A percentile compares a stretch with the other conserved stretches of the same genome.
phyloP scores from a whole-genome alignment of 2,329 filamentous ascomycete genomes.

The Trichoderma sp. region DNA sequence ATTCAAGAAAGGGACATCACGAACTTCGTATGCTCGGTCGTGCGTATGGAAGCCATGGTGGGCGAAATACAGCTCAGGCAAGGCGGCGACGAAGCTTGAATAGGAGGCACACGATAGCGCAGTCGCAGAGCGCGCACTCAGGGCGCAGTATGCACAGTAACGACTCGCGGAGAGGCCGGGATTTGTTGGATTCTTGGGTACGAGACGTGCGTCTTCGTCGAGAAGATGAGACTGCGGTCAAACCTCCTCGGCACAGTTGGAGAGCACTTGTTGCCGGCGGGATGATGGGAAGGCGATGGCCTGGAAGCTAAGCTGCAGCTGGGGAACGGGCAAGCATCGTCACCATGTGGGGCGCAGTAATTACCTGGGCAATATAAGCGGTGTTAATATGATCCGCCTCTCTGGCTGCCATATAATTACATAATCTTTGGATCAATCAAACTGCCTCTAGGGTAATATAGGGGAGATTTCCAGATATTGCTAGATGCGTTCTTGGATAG shows the following conservation, averaged over 20 bases:
- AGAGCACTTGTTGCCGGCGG: constrained; percentile 29
- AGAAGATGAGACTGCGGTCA: not conserved
- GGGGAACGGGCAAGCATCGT: constrained; percentile 13
- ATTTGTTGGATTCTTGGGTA: not conserved
- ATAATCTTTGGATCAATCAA: not conserved
- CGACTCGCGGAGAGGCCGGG: not conserved
- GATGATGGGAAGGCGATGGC: constrained; percentile 12
- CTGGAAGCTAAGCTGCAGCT: constrained; percentile 23
- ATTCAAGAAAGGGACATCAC: constrained; percentile 27
- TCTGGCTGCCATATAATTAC: not conserved
- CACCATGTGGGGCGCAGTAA: constrained; percentile 29
- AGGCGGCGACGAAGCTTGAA: constrained; percentile 8
- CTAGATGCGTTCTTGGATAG: not conserved
- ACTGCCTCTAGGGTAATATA: not conserved
- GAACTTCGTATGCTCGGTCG: constrained; percentile 45
- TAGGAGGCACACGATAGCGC: constrained; percentile 24
- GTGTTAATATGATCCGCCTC: constrained; percentile 24
- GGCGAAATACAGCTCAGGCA: constrained; percentile 14
- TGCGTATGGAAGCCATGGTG: constrained; percentile 41
- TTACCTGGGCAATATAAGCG: constrained; percentile 10
- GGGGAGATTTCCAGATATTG: not conserved
- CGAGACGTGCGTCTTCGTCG: not conserved
- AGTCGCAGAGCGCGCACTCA: constrained; percentile 11
- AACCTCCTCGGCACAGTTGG: not conserved
- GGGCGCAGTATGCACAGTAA: not conserved